Evolutionary conservation across 805 yeast genomes (phyloP).

Genomic region (Myxozyma mucilagina): DNA sequence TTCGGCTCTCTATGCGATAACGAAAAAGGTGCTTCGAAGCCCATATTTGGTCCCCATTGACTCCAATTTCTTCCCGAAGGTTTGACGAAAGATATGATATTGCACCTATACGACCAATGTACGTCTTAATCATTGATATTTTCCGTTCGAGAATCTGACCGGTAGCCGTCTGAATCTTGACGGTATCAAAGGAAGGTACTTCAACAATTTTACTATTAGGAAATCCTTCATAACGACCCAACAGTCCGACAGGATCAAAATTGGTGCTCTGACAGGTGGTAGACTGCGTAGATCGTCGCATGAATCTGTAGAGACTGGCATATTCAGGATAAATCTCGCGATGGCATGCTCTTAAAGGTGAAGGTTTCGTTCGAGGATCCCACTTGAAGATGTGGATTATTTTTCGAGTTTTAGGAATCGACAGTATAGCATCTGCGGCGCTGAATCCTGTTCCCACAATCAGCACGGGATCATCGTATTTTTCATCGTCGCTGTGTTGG

Average conservation of each 20-base stretch:
- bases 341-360: slow-evolving; percentile 38
- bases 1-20: slow-evolving; percentile 12
- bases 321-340: slow-evolving; percentile 41
- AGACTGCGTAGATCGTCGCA: slow-evolving; percentile 30
- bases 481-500: not conserved
- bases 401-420: slow-evolving; percentile 8
- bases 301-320: slow-evolving; percentile 33
- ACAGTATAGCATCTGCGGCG: slow-evolving; percentile 40
- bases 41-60: slow-evolving; percentile 25
- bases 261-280: not conserved
- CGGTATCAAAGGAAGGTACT: not conserved
- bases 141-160: slow-evolving; percentile 10
- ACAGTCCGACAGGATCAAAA: slow-evolving; percentile 6
- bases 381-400: slow-evolving; percentile 38
- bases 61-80: slow-evolving; percentile 28
- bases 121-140: slow-evolving; percentile 27
- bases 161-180: not conserved
- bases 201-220: slow-evolving; percentile 19
- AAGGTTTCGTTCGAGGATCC: slow-evolving; percentile 32
- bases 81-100: slow-evolving; percentile 33
- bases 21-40: slow-evolving; percentile 18
- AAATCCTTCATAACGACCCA: slow-evolving; percentile 25
- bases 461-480: slow-evolving; percentile 15
- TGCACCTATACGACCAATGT: slow-evolving; percentile 40
- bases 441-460: slow-evolving; percentile 41